A percentile compares a stretch with the other conserved stretches of the same genome.
Evolutionary conservation across 345 rosid species (phyloP).

Genomic region (Pugionium cornutum): DNA sequence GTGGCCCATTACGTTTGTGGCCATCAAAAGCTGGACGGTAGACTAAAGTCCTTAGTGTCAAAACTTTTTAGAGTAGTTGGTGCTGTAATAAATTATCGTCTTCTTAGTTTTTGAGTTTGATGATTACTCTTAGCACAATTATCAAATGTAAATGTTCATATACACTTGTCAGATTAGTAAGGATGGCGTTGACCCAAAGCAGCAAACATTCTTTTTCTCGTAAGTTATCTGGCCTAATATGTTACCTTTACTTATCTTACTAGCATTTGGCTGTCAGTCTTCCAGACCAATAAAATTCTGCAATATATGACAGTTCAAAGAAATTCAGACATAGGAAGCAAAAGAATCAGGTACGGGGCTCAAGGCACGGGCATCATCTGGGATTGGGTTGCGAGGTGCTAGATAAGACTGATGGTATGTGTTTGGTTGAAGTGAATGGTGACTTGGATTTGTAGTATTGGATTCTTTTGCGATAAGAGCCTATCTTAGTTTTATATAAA

Average conservation of each 20-base stretch:
- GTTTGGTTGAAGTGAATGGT: conserved; percentile 9
- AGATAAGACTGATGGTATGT: conserved; percentile 67
- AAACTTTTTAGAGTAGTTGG: conserved; percentile 27
- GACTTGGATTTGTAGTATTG: conserved; percentile 12
- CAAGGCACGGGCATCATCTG: conserved; percentile 63
- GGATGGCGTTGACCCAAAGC: conserved; percentile 84
- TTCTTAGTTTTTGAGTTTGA: conserved; percentile 5
- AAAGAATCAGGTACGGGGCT: conserved; percentile 53
- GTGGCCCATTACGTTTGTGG: conserved; percentile 17
- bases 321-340: conserved; percentile 60
- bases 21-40: conserved; percentile 13
- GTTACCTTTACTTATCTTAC: conserved; percentile 15
- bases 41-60: conserved; percentile 20
- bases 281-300: conserved; percentile 14
- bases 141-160: conserved; percentile 10
- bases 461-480: conserved; percentile 17
- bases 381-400: conserved; percentile 52
- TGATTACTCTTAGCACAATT: conserved; percentile 15
- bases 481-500: conserved; percentile 1
- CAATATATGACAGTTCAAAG: conserved; percentile 61
- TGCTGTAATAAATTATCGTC: conserved; percentile 14
- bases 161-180: conserved; percentile 58
- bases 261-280: conserved; percentile 20
- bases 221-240: conserved; percentile 42
- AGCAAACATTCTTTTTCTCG: conserved; percentile 84